A percentile compares a stretch with the other conserved stretches of the same genome.
Evolutionary conservation across 2,329 filamentous ascomycete genomes (phyloP).

Genomic region (Fusarium staphyleae): DNA sequence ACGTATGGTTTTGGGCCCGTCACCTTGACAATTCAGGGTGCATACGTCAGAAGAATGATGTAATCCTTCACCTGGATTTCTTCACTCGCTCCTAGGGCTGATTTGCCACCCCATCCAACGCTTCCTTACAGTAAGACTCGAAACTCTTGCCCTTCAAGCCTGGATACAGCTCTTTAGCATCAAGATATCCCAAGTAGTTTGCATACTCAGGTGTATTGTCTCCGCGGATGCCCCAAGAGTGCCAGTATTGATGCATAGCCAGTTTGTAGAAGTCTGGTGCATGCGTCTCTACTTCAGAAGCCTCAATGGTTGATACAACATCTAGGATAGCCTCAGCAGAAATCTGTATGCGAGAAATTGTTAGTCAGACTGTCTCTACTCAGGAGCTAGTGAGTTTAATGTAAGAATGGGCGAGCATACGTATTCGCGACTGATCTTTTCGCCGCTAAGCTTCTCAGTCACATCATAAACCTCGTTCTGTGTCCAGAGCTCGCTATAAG

Average conservation of each 20-base stretch:
- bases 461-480: slow-evolving; percentile 55
- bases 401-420: neutral
- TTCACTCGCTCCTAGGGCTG: no score
- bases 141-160: slow-evolving; percentile 47
- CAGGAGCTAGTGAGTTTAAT: neutral
- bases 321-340: neutral
- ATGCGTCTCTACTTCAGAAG: neutral
- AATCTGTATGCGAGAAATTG: neutral
- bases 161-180: slow-evolving; percentile 61
- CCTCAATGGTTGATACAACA: neutral
- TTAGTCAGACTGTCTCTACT: neutral
- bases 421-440: slow-evolving; percentile 47
- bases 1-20: no score
- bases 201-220: slow-evolving; percentile 63
- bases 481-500: slow-evolving; percentile 53
- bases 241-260: slow-evolving; percentile 46
- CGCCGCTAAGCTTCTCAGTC: slow-evolving; percentile 56
- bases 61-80: no score
- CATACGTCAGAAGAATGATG: no score
- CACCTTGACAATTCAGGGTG: no score
- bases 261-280: neutral
- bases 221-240: slow-evolving; percentile 56
- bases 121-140: neutral
- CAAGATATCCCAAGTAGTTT: slow-evolving; percentile 61
- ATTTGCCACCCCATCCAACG: neutral